Base-by-base conservation (phyloP, 176 grass and related monocot genomes). In the Puccinellia tenuiflora region DNA sequence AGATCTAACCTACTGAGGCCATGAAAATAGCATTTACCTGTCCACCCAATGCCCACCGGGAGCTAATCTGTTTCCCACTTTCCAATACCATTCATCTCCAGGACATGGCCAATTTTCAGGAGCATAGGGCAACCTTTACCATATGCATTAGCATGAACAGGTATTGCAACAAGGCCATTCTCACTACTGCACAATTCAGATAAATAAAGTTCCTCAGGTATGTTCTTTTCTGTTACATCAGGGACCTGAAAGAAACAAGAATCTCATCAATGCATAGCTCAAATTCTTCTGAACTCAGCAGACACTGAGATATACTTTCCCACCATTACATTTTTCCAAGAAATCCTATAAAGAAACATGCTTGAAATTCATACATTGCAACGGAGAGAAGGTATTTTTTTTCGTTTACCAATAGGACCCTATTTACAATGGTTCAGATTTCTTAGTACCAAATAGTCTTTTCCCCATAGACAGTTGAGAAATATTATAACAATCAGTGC, bases 1-100 rank as follows among this genome's bases (percentile, higher is more conserved):
- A 50, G 12, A 68, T 76, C 38, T 17, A 80, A 85, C 20, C 25
- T 62, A 71, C 18, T 43, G 7, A 48, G 35, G 66, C 48, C 74
- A 66, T 57, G 35, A 64, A 26, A 78, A 54, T 50, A 83, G 79
- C 45, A 86, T 90, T 76, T 83, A 94, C 87, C 92, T 94, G 73
- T 94, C 89, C 72, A 76, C n/a, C 92, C 92, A 94, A 73, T 94
- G 79, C 20, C 89, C 92, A 33, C 46, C 74, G n/a, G 24, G 25
- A 69, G 74, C 39, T 72, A 40, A 2, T 61, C 92, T 85, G 74
- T 0, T 55, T 78, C 92, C 92, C 40, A 94, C 92, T 87, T 85
- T 94, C 92, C 92, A 94, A 6, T 77, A 48, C 92, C 92, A 94
- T 61, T 46, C 57, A 84, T 94, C 92, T 76, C 87, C 92, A 74